Percentiles rank a stretch among this genome's conserved stretches.
Evolutionary conservation across 371 early-diverging fungal species (phyloP).

Genomic region (Thermomucor indicae-seudaticae): DNA sequence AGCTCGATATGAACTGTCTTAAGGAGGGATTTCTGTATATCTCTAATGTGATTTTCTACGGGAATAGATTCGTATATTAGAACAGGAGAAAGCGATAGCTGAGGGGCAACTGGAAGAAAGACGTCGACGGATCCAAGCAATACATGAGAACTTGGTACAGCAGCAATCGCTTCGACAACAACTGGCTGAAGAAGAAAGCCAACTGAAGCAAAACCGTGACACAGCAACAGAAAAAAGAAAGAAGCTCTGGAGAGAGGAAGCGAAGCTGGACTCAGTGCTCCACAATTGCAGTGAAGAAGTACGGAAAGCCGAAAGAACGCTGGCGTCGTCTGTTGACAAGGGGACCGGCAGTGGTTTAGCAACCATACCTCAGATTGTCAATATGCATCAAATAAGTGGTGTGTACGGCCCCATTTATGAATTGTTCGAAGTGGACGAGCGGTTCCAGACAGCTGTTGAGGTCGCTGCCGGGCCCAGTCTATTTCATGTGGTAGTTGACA

Average conservation of each 20-base stretch:
- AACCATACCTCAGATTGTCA: conserved; percentile 65
- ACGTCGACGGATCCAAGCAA: conserved; percentile 27
- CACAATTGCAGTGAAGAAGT: conserved; percentile 72
- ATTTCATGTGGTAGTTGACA: conserved; percentile 97
- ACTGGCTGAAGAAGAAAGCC: conserved; percentile 22
- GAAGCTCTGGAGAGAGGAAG: conserved; percentile 91
- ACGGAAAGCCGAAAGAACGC: conserved; percentile 66
- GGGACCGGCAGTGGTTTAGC: conserved; percentile 73
- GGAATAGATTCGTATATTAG: conserved; percentile 19
- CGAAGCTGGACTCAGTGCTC: conserved; percentile 63
- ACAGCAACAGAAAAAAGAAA: conserved; percentile 72
- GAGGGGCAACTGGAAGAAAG: conserved; percentile 17
- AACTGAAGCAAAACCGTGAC: conserved; percentile 45
- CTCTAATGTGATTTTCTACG: neutral
- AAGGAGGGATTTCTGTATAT: neutral
- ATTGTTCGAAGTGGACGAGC: conserved; percentile 84
- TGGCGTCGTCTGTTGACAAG: conserved; percentile 78
- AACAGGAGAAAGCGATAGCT: conserved; percentile 19
- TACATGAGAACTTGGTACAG: conserved; percentile 37
- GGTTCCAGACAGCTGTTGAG: conserved; percentile 87
- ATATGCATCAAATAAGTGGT: conserved; percentile 61
- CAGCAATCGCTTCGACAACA: conserved; percentile 31
- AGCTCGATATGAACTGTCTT: neutral
- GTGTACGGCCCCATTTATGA: conserved; percentile 93
- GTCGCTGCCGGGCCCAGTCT: conserved; percentile 87